Base-by-base conservation (phyloP, 805 yeast genomes). In the Candida saitoana region DNA sequence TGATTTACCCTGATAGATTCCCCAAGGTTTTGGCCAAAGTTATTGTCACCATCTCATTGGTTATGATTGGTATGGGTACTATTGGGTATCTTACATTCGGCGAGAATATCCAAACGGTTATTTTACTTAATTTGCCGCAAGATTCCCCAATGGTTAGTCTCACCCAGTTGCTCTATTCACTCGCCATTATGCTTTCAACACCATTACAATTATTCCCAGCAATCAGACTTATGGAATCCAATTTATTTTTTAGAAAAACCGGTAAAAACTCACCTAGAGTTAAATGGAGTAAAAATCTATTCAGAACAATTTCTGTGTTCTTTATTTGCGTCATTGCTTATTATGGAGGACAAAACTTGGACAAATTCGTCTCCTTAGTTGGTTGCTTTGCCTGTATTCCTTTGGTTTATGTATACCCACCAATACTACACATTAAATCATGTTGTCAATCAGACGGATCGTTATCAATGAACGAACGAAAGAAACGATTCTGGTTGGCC, bases 381-480 rank as follows among this genome's bases (percentile, higher is more conserved):
- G 95, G 95, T 3, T 83, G 89, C 40, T 82, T 86, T 64, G 90
- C 91, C 1, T 86, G 95, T 54, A 83, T 86, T 42, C 95, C 95
- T 2, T 72, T 86, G 65, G 93, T 86, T 4, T 86, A 86, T 64
- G 81, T 86, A 79, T 84, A 85, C 54, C 93, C 95, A 6, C 93
- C 95, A 14, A 70, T 86, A 71, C 64, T 86, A 40, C 93, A 86
- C 54, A 67, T 79, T 41, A 74, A 67, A 54, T 67, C 79, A 42
- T 76, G 80, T 46, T 69, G 74, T 45, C 50, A 47, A 27, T 47
- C 48, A 40, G 49, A 48, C 18, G 49, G 49, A 4, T 51, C 49
- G 1, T 39, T 54, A 15, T 31, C 35, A 11, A 32, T 42, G 6
- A 25, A 35, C 2, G 62, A 57, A 39, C 52, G 45, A 9, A 67